Base-by-base conservation (phyloP, 2,329 filamentous ascomycete genomes). In the Dactylellina parvicollis region DNA sequence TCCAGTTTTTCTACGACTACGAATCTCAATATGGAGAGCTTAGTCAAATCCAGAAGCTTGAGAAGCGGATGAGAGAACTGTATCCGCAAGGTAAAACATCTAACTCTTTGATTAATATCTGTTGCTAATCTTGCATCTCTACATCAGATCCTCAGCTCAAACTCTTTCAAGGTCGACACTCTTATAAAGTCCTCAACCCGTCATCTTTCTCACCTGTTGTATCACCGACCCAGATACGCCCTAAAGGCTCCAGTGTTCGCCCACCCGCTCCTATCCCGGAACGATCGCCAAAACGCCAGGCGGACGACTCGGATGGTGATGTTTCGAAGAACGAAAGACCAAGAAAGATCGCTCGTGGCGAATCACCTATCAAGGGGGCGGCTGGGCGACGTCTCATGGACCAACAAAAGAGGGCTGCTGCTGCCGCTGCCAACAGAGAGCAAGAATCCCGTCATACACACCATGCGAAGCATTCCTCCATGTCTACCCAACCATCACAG, bases 21-120 rank as follows among this genome's bases (percentile, higher is more conserved):
- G 95, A 99, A 82, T 93, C 92, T 9, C 89, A 92, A 75, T 99
- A 93, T 78, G 95, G 96, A 64, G 95, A 99, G 79, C 85, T 98
- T 3, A 88, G 90, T 4, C 93, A 98, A 78, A 92, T 99, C 60
- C 88, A 89, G 75, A 95, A 96, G 79, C 85, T 99, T 14, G 96
- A 99, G 81, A 90, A 89, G 78, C 89, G 95, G 49, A 98, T 99
- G 92, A 86, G 87, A 20, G 92, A 96, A 78, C 85, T 97, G n/a
- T 99, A 92, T 80, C 93, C 93, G 0, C 89, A 93, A 69, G 94
- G 97, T 78, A 89, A 38, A 42, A 61, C 40, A 16, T 38, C 44
- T 30, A 47, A 28, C 12, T 42, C 1, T 67, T 4, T 4, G 3
- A 55, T 30, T 2, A 1, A 12, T 30, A 16, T 10, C n/a, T 26